These are phyloP conservation scores for Euphorbia pulcherrima DNA, from an alignment of 345 rosid genomes.

Conservation along the genomic window DNA sequence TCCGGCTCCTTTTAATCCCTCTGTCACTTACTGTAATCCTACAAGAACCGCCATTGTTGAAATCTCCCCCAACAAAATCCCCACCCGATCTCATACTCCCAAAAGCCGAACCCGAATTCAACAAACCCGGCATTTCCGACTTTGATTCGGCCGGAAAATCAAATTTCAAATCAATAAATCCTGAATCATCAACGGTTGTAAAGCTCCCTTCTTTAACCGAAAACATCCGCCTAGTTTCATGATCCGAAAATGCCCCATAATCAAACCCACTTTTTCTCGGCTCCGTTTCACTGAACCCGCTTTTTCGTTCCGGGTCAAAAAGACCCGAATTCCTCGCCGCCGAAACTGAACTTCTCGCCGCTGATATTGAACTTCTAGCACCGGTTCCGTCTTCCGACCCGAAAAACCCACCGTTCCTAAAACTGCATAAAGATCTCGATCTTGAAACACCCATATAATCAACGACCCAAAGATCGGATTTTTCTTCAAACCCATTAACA, in stretches of 20 bases:
- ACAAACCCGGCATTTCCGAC: conserved; percentile 19
- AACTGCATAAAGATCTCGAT: conserved; percentile 88
- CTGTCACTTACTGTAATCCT: conserved; percentile 59
- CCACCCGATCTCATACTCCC: conserved; percentile 55
- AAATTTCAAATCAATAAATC: conserved; percentile 85
- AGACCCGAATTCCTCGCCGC: conserved; percentile 81
- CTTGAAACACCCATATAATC: conserved; percentile 72
- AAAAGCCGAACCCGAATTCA: conserved; percentile 44
- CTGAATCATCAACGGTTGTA: conserved; percentile 66
- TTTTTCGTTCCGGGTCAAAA: conserved; percentile 72
- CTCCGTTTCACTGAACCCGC: conserved; percentile 71
- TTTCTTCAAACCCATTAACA: conserved; percentile 42
- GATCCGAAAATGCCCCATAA: conserved; percentile 29
- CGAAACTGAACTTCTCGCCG: conserved; percentile 47
- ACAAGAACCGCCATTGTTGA: conserved; percentile 51
- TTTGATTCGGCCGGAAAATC: conserved; percentile 50
- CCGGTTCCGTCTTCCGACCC: conserved; percentile 68
- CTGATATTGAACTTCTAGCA: conserved; percentile 35
- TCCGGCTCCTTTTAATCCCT: conserved; percentile 66
- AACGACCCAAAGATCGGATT: conserved; percentile 73
- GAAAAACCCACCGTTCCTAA: conserved; percentile 60
- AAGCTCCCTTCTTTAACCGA: conserved; percentile 73
- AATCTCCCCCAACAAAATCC: conserved; percentile 28
- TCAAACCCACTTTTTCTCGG: conserved; percentile 50
- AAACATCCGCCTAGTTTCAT: conserved; percentile 50